phyloP scores from a whole-genome alignment of 805 yeast species.

The Sungouiella blattae region DNA sequence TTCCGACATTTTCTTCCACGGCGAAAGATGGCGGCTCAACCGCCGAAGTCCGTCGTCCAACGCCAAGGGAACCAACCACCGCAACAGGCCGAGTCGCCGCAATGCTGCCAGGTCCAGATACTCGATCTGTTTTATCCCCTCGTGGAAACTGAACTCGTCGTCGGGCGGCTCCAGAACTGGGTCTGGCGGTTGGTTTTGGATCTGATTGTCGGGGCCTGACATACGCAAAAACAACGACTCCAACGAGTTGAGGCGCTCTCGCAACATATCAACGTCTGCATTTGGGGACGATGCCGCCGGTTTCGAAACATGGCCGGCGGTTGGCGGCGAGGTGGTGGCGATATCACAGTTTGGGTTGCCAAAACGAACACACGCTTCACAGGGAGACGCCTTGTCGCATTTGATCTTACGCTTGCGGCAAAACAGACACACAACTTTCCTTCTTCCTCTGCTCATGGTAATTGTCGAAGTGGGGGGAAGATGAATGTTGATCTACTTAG shows the following conservation, averaged over 20 bases:
- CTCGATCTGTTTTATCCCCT: not conserved
- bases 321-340: slow-evolving; percentile 1
- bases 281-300: not conserved
- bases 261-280: not conserved
- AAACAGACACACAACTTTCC: slow-evolving; percentile 45
- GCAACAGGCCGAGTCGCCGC: slow-evolving; percentile 3
- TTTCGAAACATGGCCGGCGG: not conserved
- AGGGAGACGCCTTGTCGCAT: slow-evolving; percentile 33
- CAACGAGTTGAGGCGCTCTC: slow-evolving; percentile 2
- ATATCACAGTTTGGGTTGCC: slow-evolving; percentile 14
- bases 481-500: no score
- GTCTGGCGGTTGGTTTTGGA: no score
- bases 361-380: slow-evolving; percentile 20
- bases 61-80: slow-evolving; percentile 1
- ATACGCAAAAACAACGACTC: not conserved
- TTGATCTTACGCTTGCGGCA: slow-evolving; percentile 43
- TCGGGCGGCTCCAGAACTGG: no score
- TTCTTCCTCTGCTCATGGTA: slow-evolving; percentile 26
- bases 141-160: slow-evolving; percentile 2
- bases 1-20: not conserved
- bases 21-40: no score
- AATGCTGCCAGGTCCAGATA: not conserved
- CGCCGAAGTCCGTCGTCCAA: slow-evolving; percentile 3
- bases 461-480: no score
- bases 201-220: not conserved